A percentile compares a stretch with the other conserved stretches of the same genome.
These are phyloP conservation scores for Ophiostoma himal-ulmi DNA, from an alignment of 2,329 filamentous ascomycete species.

Conservation along the genomic window DNA sequence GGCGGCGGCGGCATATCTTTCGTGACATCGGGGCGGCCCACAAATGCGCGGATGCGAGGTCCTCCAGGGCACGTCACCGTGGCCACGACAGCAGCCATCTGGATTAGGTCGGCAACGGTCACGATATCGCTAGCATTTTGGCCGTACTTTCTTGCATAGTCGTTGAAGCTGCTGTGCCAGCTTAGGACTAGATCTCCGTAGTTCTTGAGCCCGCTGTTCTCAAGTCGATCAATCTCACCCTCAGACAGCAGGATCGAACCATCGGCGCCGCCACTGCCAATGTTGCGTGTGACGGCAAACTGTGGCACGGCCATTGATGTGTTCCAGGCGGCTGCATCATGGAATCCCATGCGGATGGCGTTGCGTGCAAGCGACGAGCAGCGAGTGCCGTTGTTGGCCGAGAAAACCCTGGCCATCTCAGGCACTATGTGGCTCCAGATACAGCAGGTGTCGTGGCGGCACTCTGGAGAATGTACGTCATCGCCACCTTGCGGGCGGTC, in stretches of 20 bases:
- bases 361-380: constrained; percentile 35
- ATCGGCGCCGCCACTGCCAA: constrained; percentile 37
- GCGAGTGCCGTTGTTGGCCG: constrained; percentile 23
- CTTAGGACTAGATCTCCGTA: constrained; percentile 36
- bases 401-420: constrained; percentile 35
- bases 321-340: constrained; percentile 42
- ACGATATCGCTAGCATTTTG: constrained; percentile 28
- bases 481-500: constrained; percentile 27
- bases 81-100: constrained; percentile 44
- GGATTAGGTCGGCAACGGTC: constrained; percentile 50
- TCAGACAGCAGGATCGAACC: constrained; percentile 41
- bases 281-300: neutral
- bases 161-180: constrained; percentile 37
- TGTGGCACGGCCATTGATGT: constrained; percentile 23
- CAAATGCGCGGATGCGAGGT: constrained; percentile 44
- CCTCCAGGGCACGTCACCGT: constrained; percentile 48
- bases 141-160: constrained; percentile 22
- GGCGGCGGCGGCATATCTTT: constrained; percentile 34
- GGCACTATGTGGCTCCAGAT: constrained; percentile 38
- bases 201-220: constrained; percentile 43
- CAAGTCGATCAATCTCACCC: constrained; percentile 35
- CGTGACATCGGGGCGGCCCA: constrained; percentile 43
- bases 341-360: constrained; percentile 43
- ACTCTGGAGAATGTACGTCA: constrained; percentile 28
- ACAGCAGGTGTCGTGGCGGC: constrained; percentile 32